Evolutionary conservation across 176 grass and related monocot species (phyloP), one percentile per base, ranked within the genome.

Genomic region (Carex pumila): DNA sequence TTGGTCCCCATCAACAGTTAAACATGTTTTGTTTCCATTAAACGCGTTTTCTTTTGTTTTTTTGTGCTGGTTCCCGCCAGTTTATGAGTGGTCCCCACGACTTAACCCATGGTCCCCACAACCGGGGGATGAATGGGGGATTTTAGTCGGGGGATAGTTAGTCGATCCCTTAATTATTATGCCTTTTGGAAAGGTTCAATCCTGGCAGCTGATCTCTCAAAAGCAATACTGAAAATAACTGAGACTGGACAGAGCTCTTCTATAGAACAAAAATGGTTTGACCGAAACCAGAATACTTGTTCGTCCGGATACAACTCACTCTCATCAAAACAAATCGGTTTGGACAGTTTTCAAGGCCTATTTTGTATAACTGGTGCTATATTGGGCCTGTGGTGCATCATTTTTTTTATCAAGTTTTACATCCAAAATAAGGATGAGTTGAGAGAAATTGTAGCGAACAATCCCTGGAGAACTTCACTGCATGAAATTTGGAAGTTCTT

Each of bases 211-310:
- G 91, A 93, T 45, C 47, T 93, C 2, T 93, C 88, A 18, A 88
- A 70, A 60, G 86, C 84, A 65, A 93, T 93, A 14, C 86, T 90
- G 19, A 93, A 84, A 82, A 59, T 93, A 66, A 90, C 88, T 34
- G 91, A 86, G 32, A 87, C 84, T 3, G 80, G 87, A 1, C 45
- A 62, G 22, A 85, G 84, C 18, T 71, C 80, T 29, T 79, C 64
- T 1, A 88, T 88, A 19, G 65, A 93, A 56, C 90, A 83, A 14
- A 87, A 74, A 85, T 90, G 91, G 91, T 82, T 88, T 22, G 55
- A 89, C 5, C 39, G 12, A 50, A 61, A 55, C 34, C 61, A 64
- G 47, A 52, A 79, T 15, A 43, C 43, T 15, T 90, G 88, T 37
- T 79, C 71, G 61, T 86, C 81, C 31, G 37, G 79, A 49, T 84